phyloP scores from a whole-genome alignment of 441 rosid genomes.

The Raphanus hybrid region DNA sequence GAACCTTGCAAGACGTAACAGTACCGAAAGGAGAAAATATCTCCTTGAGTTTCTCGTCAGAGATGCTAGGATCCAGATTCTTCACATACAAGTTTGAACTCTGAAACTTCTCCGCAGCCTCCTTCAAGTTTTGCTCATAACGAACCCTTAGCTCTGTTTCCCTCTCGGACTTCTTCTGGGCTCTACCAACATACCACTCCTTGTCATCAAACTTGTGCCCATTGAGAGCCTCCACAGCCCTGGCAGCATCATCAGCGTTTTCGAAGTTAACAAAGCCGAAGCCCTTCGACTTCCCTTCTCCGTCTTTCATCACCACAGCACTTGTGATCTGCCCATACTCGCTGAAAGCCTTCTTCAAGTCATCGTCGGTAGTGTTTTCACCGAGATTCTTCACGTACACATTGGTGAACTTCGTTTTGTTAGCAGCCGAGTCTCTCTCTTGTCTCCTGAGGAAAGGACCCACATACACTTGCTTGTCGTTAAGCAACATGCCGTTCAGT shows the following conservation, averaged over 20 bases:
- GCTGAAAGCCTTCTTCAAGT: slow-evolving; percentile 60
- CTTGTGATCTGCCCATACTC: slow-evolving; percentile 48
- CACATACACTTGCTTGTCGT: slow-evolving; percentile 88
- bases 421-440: slow-evolving; percentile 62
- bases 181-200: slow-evolving; percentile 79
- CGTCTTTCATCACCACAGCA: slow-evolving; percentile 69
- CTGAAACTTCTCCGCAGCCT: slow-evolving; percentile 50
- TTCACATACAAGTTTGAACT: slow-evolving; percentile 54
- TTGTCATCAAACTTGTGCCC: slow-evolving; percentile 64
- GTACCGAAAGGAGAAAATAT: slow-evolving; percentile 68
- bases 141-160: slow-evolving; percentile 60
- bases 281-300: slow-evolving; percentile 66
- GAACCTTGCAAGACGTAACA: slow-evolving; percentile 76
- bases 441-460: slow-evolving; percentile 85
- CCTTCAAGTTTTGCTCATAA: slow-evolving; percentile 74
- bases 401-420: slow-evolving; percentile 66
- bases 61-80: slow-evolving; percentile 73
- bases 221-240: slow-evolving; percentile 66
- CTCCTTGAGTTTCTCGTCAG: slow-evolving; percentile 77
- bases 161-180: slow-evolving; percentile 76
- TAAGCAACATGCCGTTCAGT: slow-evolving; percentile 82
- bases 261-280: slow-evolving; percentile 79
- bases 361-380: slow-evolving; percentile 70
- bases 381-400: slow-evolving; percentile 80
- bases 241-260: slow-evolving; percentile 69